Evolutionary conservation across 768 basidiomycete species (phyloP).

Genomic region (Serendipita sp.): DNA sequence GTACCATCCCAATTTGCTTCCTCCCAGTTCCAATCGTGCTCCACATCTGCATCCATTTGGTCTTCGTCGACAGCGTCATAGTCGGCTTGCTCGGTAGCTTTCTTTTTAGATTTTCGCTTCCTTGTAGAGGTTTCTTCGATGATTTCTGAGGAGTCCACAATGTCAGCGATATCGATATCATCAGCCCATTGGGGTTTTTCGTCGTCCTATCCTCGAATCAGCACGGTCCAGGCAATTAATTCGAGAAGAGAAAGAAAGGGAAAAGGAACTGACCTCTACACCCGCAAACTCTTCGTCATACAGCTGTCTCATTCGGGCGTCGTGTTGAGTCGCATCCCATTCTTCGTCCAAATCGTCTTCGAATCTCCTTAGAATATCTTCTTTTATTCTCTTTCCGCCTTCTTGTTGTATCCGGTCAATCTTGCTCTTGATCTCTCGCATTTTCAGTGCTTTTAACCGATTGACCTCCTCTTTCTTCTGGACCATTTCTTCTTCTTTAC

Average conservation of each 20-base stretch:
- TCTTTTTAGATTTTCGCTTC: constrained; percentile 45
- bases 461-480: constrained; percentile 68
- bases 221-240: neutral
- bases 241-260: too few species aligned
- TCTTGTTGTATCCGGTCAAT: constrained; percentile 57
- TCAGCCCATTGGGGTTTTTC: constrained; percentile 86
- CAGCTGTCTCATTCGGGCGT: constrained; percentile 61
- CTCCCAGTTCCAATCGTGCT: constrained; percentile 27
- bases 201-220: constrained; percentile 18
- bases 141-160: constrained; percentile 24
- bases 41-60: constrained; percentile 43
- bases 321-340: constrained; percentile 79
- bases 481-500: constrained; percentile 62
- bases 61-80: constrained; percentile 32
- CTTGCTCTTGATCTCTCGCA: constrained; percentile 62
- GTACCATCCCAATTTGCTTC: constrained; percentile 67
- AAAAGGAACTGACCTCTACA: constrained; percentile 16
- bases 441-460: constrained; percentile 67
- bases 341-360: constrained; percentile 78
- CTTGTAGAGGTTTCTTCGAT: constrained; percentile 22
- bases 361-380: constrained; percentile 11
- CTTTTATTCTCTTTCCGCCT: constrained; percentile 40
- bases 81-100: constrained; percentile 29
- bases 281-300: constrained; percentile 38
- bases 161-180: constrained; percentile 68